These are phyloP conservation scores for Malus sieversii DNA, from an alignment of 306 rosid species.

Conservation along the genomic window DNA sequence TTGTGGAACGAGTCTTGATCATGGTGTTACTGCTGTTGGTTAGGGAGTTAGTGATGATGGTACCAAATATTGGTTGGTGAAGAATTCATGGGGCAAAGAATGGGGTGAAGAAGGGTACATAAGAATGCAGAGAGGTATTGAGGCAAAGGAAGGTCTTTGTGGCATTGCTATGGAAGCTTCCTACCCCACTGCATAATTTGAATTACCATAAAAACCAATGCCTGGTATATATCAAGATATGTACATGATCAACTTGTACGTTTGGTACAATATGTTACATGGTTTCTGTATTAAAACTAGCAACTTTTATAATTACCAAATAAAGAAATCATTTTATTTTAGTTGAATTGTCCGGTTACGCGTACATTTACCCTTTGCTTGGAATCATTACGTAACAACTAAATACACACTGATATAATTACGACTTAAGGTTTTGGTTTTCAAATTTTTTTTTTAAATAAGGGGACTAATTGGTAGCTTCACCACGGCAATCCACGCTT, in stretches of 20 bases:
- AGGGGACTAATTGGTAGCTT: no score
- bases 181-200: constrained; percentile 28
- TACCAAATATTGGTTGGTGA: constrained; percentile 36
- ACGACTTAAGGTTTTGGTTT: no score
- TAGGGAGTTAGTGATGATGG: constrained; percentile 25
- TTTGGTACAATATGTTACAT: background rate
- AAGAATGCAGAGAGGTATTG: constrained; percentile 1
- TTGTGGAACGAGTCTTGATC: constrained; percentile 29
- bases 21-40: constrained; percentile 39
- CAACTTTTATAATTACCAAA: no score
- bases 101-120: constrained; percentile 43
- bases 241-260: background rate
- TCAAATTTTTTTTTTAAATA: no score
- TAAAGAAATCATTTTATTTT: no score
- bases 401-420: no score
- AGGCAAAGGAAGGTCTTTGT: background rate
- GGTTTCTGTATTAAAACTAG: background rate
- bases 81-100: constrained; percentile 34
- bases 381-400: no score
- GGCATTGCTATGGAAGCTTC: constrained; percentile 41
- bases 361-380: no score
- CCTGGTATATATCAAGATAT: background rate
- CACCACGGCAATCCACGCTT: no score
- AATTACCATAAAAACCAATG: background rate
- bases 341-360: background rate